These are phyloP conservation scores for Crinitomyces ghanaensis DNA, from an alignment of 805 yeast species.

Conservation along the genomic window DNA sequence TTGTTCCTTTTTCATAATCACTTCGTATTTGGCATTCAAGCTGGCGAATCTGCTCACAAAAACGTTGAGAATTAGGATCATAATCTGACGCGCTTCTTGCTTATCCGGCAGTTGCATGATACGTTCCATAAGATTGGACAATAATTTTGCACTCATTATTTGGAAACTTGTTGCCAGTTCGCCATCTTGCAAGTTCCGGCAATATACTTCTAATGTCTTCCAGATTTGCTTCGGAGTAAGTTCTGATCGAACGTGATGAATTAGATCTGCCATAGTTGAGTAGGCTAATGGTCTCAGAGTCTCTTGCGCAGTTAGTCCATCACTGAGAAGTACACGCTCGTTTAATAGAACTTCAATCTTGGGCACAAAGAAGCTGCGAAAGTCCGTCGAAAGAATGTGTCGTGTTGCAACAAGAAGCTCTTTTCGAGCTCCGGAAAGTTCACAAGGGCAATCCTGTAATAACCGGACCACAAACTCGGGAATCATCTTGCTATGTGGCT, in stretches of 20 bases:
- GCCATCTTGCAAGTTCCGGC: constrained; percentile 69
- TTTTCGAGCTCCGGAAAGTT: constrained; percentile 79
- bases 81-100: constrained; percentile 69
- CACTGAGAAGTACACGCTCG: constrained; percentile 80
- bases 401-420: constrained; percentile 89
- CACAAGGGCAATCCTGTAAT: constrained; percentile 92
- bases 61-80: constrained; percentile 78
- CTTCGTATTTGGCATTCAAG: constrained; percentile 59
- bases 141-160: constrained; percentile 87
- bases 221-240: constrained; percentile 73
- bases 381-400: constrained; percentile 87
- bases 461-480: constrained; percentile 82
- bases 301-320: constrained; percentile 84
- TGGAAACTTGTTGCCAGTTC: constrained; percentile 82
- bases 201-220: constrained; percentile 75
- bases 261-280: constrained; percentile 89
- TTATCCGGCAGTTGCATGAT: constrained; percentile 73
- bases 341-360: constrained; percentile 77
- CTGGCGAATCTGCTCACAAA: constrained; percentile 73
- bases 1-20: constrained; percentile 51
- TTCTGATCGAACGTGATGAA: constrained; percentile 82
- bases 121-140: constrained; percentile 79
- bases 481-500: constrained; percentile 46
- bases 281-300: constrained; percentile 88
- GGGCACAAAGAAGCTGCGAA: constrained; percentile 69